A percentile compares a stretch with the other conserved stretches of the same genome.
Conservation (phyloP, 257 asterid genomes). For the Phtheirospermum japonicum region DNA sequence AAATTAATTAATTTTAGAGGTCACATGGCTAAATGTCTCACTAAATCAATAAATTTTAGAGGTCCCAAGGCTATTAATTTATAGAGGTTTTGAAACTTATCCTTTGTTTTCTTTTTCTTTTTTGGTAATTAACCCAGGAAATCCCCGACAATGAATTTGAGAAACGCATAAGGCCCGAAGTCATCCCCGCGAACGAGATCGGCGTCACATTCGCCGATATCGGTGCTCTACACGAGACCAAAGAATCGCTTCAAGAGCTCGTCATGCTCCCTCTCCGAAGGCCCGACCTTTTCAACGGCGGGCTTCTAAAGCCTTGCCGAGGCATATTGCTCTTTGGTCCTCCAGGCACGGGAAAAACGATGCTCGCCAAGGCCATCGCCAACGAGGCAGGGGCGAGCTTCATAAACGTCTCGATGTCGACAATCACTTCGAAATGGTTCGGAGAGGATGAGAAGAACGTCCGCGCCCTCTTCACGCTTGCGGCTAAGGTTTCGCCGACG, state of each 20-base stretch:
- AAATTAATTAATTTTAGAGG: too few species aligned
- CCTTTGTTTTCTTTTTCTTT: too few species aligned
- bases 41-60: too few species aligned
- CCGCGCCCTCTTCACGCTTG: conserved; percentile 90
- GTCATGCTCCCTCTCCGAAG: conserved; percentile 96
- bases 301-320: conserved; percentile 93
- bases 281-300: conserved; percentile 89
- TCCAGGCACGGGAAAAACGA: conserved; percentile 97
- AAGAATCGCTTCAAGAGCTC: conserved; percentile 87
- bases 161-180: conserved; percentile 90
- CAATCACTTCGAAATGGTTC: conserved; percentile 95
- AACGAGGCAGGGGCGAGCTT: conserved; percentile 96
- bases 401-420: conserved; percentile 92
- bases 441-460: conserved; percentile 95
- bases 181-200: conserved; percentile 77
- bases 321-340: conserved; percentile 95
- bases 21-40: too few species aligned
- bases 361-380: conserved; percentile 96
- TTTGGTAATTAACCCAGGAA: conserved; percentile 46
- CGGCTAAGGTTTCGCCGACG: conserved; percentile 85
- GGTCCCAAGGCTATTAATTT: too few species aligned
- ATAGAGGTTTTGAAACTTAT: too few species aligned
- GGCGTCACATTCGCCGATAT: conserved; percentile 85
- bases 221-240: conserved; percentile 77
- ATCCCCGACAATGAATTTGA: conserved; percentile 80